phyloP scores from a whole-genome alignment of 1,284 basidiomycete species.

The Coniferiporia sulphurascens region DNA sequence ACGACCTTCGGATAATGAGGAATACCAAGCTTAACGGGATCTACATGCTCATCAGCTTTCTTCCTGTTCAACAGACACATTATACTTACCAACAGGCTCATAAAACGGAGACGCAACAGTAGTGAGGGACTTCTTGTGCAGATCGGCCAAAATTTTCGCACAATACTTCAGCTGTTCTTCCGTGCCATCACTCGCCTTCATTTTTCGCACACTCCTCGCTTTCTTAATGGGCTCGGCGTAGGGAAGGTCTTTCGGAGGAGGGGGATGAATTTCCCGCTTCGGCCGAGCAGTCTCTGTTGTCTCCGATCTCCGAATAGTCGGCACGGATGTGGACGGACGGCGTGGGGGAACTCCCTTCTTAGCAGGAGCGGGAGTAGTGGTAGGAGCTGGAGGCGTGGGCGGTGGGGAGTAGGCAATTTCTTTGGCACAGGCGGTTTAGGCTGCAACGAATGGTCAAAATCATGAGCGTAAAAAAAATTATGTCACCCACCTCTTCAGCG shows the following conservation, averaged over 20 bases:
- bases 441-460: conserved; percentile 25
- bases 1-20: conserved; percentile 85
- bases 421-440: conserved; percentile 41
- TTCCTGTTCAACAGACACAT: background rate
- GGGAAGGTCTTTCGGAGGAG: conserved; percentile 86
- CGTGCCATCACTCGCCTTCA: conserved; percentile 59
- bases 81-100: conserved; percentile 80
- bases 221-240: conserved; percentile 78
- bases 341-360: conserved; percentile 53
- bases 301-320: conserved; percentile 67
- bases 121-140: conserved; percentile 79
- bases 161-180: conserved; percentile 87
- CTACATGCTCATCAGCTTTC: conserved; percentile 31
- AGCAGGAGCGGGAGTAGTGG: conserved; percentile 29
- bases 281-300: conserved; percentile 66
- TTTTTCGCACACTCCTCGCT: conserved; percentile 53
- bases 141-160: conserved; percentile 67
- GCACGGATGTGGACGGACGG: conserved; percentile 71
- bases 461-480: conserved; percentile 19
- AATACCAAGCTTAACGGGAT: conserved; percentile 74
- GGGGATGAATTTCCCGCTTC: conserved; percentile 96
- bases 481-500: conserved; percentile 56
- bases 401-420: conserved; percentile 31
- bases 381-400: conserved; percentile 29
- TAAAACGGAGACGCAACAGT: conserved; percentile 82